phyloP scores from a whole-genome alignment of 257 asterid genomes.

The Solanum arcanum region DNA sequence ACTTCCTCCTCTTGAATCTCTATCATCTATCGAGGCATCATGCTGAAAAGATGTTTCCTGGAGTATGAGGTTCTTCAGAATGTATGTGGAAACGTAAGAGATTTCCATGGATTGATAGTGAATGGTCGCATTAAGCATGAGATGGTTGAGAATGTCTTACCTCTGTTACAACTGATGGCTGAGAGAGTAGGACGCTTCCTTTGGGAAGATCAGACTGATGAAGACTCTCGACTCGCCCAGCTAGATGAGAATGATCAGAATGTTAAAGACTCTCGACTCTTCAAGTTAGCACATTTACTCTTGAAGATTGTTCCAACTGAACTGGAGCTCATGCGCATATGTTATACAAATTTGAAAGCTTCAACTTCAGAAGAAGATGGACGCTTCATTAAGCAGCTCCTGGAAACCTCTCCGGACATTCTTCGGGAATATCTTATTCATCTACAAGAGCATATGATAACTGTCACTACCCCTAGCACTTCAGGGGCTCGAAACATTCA shows the following conservation, averaged over 20 bases:
- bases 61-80: background rate
- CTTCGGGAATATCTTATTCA: background rate
- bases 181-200: background rate
- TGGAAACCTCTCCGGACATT: background rate
- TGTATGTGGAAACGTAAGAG: background rate
- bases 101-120: background rate
- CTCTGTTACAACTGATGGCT: background rate
- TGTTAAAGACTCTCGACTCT: too few species aligned
- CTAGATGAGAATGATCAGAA: too few species aligned
- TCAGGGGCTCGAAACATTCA: background rate
- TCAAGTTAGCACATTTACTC: background rate
- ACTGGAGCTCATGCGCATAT: background rate
- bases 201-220: background rate
- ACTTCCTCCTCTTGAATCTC: too few species aligned
- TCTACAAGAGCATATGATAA: background rate
- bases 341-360: background rate
- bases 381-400: background rate
- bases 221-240: background rate
- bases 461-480: background rate
- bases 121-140: background rate
- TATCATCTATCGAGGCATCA: too few species aligned
- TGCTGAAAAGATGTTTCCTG: too few species aligned
- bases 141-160: background rate
- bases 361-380: background rate
- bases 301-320: background rate